Base-by-base conservation (phyloP, 345 rosid genomes). In the Orychophragmus violaceus region DNA sequence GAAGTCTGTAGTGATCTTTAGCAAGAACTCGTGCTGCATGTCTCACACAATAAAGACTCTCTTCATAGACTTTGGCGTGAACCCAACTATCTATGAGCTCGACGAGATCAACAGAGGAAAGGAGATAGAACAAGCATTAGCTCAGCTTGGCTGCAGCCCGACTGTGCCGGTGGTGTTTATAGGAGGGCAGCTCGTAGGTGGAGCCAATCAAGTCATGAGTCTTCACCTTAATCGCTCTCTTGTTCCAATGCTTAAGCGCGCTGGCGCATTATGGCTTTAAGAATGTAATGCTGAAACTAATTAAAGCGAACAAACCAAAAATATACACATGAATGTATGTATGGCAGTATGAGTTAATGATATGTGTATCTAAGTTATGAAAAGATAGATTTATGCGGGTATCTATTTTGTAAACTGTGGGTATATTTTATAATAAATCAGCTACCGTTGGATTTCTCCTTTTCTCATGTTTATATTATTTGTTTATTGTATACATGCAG, bases 1-100 rank as follows among this genome's bases (percentile, higher is more conserved):
- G 74, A 90, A 84, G 64, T 82, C 97, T 1, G 87, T 90, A 62
- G 97, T 90, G 80, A 84, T 90, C 64, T 90, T 90, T 74, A 87
- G 88, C 82, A 76, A 70, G 78, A 89, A 83, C 70, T 71, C 85
- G 0, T 89, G 96, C 56, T 78, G 82, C 79, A 84, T 90, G 87
- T 81, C 87, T 82, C 85, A 87, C 75, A 67, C 86, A 46, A 81
- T 90, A 74, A 82, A 76, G 82, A 79, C 81, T 14, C 82, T 90
- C 37, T 63, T 90, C 42, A 6, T 62, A 32, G 97, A 90, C 14
- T 80, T 85, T 13, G 97, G 97, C 4, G 97, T 82, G 29, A 83
- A 82, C 72, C 86, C 88, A 0, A 74, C 85, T 0, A 79, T 90
- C 58, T 75, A 85, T 36, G 94, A 90, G 62, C 79, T 90, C 1